Conservation (phyloP, 2,329 filamentous ascomycete genomes). For the Cladophialophora bantiana region DNA sequence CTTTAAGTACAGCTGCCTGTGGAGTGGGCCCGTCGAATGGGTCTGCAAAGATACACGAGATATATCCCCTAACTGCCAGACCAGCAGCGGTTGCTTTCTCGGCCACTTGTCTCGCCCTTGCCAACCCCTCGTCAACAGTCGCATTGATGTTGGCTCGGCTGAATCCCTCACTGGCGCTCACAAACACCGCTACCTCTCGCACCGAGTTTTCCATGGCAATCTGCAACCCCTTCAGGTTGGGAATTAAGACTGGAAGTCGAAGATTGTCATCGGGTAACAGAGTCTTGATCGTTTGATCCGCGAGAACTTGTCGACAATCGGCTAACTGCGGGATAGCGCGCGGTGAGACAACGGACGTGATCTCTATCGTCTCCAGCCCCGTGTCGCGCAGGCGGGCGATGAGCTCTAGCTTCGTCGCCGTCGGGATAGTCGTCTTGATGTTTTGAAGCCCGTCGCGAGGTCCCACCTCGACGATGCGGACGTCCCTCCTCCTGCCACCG, state of each 20-base stretch:
- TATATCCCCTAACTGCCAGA: constrained; percentile 46
- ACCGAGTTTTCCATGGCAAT: constrained; percentile 60
- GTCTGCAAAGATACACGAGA: constrained; percentile 53
- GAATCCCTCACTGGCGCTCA: constrained; percentile 53
- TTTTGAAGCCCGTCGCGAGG: constrained; percentile 89
- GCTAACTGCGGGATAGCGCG: constrained; percentile 83
- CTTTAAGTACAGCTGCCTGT: constrained; percentile 58
- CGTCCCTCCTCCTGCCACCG: constrained; percentile 31
- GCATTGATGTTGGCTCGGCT: constrained; percentile 54
- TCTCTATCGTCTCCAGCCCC: constrained; percentile 76
- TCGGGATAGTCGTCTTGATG: constrained; percentile 73
- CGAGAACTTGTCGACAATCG: constrained; percentile 43
- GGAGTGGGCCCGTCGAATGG: constrained; percentile 62
- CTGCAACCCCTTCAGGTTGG: constrained; percentile 56
- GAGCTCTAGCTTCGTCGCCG: constrained; percentile 77
- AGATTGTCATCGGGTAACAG: constrained; percentile 22
- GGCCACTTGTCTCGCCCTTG: constrained; percentile 45
- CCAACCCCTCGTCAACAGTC: constrained; percentile 48
- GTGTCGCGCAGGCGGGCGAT: constrained; percentile 73
- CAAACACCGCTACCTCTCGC: constrained; percentile 52
- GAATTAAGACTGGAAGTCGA: constrained; percentile 50
- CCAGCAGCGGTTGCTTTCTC: constrained; percentile 41
- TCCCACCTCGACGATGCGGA: constrained; percentile 79
- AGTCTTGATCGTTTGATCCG: constrained; percentile 13
- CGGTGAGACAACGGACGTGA: constrained; percentile 81